phyloP scores from a whole-genome alignment of 768 basidiomycete genomes.

The Daedalea quercina region DNA sequence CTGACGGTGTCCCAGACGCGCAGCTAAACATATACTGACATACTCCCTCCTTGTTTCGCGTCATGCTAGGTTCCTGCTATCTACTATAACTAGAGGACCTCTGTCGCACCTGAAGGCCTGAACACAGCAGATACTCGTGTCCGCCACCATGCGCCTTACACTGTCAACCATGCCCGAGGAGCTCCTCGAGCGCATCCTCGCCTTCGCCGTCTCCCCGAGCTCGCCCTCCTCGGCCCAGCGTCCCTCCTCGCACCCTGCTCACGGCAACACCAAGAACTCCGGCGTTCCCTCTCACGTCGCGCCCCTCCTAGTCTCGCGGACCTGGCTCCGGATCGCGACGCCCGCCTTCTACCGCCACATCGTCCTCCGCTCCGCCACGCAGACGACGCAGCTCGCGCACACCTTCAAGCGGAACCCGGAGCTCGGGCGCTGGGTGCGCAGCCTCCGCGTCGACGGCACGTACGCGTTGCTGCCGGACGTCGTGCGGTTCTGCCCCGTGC shows the following conservation, averaged over 20 bases:
- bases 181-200: conserved; percentile 41
- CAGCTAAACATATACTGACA: not conserved
- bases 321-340: conserved; percentile 48
- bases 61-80: not conserved
- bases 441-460: conserved; percentile 34
- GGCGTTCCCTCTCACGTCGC: conserved; percentile 22
- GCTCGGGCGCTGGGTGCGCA: conserved; percentile 35
- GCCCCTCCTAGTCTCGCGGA: conserved; percentile 43
- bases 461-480: conserved; percentile 35
- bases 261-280: not conserved
- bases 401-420: conserved; percentile 31
- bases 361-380: conserved; percentile 32
- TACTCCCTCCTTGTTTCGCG: not conserved
- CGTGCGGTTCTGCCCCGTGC: conserved; percentile 22
- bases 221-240: conserved; percentile 14
- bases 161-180: conserved; percentile 33
- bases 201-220: conserved; percentile 22
- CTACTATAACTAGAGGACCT: not conserved
- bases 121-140: not conserved
- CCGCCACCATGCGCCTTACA: conserved; percentile 9
- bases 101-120: not conserved
- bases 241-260: conserved; percentile 15
- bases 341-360: conserved; percentile 54
- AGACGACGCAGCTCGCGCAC: conserved; percentile 31
- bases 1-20: not conserved